Percentiles rank a stretch among this genome's conserved stretches.
These are phyloP conservation scores for Ophiocordyceps robertsii DNA, from an alignment of 2,329 filamentous ascomycete genomes.

Conservation along the genomic window DNA sequence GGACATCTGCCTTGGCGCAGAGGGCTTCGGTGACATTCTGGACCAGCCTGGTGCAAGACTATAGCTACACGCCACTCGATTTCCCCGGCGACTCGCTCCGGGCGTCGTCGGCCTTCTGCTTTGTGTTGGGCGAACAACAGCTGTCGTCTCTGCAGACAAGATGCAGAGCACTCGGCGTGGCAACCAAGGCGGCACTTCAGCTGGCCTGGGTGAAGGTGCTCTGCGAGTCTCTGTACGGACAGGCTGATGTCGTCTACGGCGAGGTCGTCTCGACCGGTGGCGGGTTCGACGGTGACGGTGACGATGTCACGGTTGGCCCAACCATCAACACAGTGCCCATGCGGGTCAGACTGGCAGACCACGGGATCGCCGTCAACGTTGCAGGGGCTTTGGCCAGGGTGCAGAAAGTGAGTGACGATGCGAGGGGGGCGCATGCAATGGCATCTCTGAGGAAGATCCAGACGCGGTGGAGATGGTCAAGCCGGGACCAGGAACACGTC, in stretches of 20 bases:
- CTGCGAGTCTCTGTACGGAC: slow-evolving; percentile 8
- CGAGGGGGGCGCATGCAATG: slow-evolving; percentile 6
- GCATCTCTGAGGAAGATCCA: slow-evolving; percentile 10
- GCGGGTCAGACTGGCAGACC: slow-evolving; percentile 3
- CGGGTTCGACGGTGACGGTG: not conserved
- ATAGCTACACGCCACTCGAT: not conserved
- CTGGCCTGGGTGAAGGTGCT: slow-evolving; percentile 11
- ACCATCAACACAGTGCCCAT: slow-evolving; percentile 11
- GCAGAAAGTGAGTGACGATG: slow-evolving; percentile 7
- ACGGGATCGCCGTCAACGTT: slow-evolving; percentile 1
- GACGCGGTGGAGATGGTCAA: slow-evolving; percentile 9
- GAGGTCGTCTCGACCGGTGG: slow-evolving; percentile 6
- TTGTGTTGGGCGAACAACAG: not conserved
- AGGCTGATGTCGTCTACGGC: slow-evolving; percentile 9
- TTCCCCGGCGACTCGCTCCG: not conserved
- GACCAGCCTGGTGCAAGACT: not conserved
- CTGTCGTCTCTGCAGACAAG: slow-evolving; percentile 4
- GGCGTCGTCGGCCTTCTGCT: not conserved
- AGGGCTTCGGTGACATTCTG: not conserved
- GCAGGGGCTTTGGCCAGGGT: slow-evolving; percentile 1
- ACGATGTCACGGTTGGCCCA: slow-evolving; percentile 3
- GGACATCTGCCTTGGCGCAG: not conserved
- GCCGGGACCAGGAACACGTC: slow-evolving; percentile 1
- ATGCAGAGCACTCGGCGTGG: slow-evolving; percentile 6
- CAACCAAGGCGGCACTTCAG: slow-evolving; percentile 8